These are phyloP conservation scores for Gossypium anomalum DNA, from an alignment of 345 rosid genomes.

Conservation along the genomic window DNA sequence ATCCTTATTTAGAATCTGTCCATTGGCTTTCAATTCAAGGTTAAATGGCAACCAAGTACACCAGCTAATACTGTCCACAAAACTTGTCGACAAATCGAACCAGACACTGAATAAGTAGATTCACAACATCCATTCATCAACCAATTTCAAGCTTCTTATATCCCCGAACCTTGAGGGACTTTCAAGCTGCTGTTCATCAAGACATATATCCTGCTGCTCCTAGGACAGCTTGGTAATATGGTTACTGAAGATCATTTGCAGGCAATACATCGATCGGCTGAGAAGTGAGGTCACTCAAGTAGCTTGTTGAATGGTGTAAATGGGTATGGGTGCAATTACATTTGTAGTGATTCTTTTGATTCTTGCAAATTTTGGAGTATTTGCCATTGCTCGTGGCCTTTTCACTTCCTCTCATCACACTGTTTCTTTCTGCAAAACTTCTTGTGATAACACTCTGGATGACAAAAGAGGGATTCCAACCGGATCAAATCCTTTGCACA, in stretches of 20 bases:
- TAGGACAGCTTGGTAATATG: not conserved
- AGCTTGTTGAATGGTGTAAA: not conserved
- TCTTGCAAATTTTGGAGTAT: slow-evolving; percentile 16
- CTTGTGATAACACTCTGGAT: slow-evolving; percentile 24
- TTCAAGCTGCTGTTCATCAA: not conserved
- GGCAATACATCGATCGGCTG: not conserved
- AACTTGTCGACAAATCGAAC: not conserved
- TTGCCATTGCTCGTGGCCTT: not conserved
- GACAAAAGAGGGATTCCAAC: slow-evolving; percentile 42
- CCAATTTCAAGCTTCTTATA: not conserved
- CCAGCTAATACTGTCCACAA: not conserved
- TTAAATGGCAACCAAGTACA: slow-evolving; percentile 1
- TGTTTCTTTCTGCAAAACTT: slow-evolving; percentile 15
- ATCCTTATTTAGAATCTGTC: not conserved
- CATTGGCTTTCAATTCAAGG: not conserved
- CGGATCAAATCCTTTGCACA: slow-evolving; percentile 44
- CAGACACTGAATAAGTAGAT: not conserved
- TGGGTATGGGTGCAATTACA: slow-evolving; percentile 6
- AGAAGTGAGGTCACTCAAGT: not conserved
- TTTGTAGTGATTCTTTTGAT: slow-evolving; percentile 20
- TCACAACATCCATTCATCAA: not conserved
- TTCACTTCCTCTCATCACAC: slow-evolving; percentile 11
- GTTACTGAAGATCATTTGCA: not conserved
- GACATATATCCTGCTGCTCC: not conserved
- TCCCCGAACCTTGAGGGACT: not conserved